Evolutionary conservation across 495 filamentous ascomycete genomes (phyloP).

Genomic region (Penicillium manginii): DNA sequence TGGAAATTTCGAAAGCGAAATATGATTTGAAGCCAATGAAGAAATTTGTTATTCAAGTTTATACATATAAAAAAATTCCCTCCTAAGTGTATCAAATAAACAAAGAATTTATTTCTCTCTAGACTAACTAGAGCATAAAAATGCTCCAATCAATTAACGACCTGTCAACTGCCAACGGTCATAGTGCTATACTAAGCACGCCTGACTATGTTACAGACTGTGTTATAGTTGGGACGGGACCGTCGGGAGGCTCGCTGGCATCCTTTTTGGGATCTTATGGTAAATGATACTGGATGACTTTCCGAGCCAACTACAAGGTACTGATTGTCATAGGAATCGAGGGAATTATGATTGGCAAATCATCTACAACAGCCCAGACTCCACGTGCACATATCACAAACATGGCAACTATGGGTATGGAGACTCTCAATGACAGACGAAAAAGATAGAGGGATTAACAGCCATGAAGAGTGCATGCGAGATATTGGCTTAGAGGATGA

Average conservation of each 20-base stretch:
- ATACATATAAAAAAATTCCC: no score
- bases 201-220: not conserved
- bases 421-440: no score
- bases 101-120: no score
- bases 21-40: no score
- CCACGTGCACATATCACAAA: slow-evolving; percentile 6
- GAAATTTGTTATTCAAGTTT: no score
- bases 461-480: not conserved
- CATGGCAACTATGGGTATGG: slow-evolving; percentile 2
- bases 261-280: not conserved
- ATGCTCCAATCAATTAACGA: not conserved
- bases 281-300: not conserved
- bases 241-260: not conserved
- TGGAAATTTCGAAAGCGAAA: no score
- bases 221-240: not conserved
- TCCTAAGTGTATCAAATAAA: no score
- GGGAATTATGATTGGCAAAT: not conserved
- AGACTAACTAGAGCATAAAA: no score
- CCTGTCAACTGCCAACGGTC: not conserved
- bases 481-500: not conserved
- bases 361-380: not conserved
- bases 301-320: not conserved
- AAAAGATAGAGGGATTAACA: no score
- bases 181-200: not conserved
- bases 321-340: not conserved